Evolutionary conservation across 2,329 filamentous ascomycete species (phyloP), one percentile per base, ranked within the genome.

Genomic region (Trichoderma polysporum): DNA sequence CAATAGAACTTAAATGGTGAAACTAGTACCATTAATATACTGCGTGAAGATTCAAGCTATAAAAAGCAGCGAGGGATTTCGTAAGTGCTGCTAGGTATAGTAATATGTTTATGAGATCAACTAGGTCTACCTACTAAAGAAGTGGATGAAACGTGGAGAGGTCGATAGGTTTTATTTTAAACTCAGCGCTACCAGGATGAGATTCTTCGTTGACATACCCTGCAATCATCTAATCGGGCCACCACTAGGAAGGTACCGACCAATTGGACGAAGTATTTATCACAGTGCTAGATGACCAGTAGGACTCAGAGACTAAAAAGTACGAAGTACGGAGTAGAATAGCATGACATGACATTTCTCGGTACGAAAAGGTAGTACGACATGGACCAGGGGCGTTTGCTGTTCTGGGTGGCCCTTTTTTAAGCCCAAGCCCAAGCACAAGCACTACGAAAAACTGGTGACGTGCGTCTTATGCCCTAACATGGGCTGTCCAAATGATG

Each of bases 401-500:
- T 22, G 5, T 7, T 45, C 22, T 12, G 41, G 41, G 41, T 12
- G 9, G n/a, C 3, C n/a, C 4, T 22, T 19, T 41, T 9, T 45
- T 4, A 19, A 12, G 41, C 39, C n/a, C 4, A 10, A n/a, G 41
- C 41, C n/a, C 3, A 19, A 12, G 41, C 39, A 45, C 4, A 10
- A n/a, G 41, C 41, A 19, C 41, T 22, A 45, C 12, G 41, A 22
- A 10, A 19, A 45, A 4, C 41, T 12, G 41, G 47, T 62, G 59
- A 62, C 59, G 59, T 62, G 47, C 59, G 12, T 54, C 35, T 63
- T 54, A 45, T 63, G 60, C 60, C 60, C 60, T 63, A 63, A 63
- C n/a, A 35, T 63, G 33, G 49, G 41, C 59, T 25, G 17, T n/a
- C n/a, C 22, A 39, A 45, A 22, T 63, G 60, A 63, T 63, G 60